phyloP scores from a whole-genome alignment of 1,139 yeast species.

The Yamadazyma dendronema region DNA sequence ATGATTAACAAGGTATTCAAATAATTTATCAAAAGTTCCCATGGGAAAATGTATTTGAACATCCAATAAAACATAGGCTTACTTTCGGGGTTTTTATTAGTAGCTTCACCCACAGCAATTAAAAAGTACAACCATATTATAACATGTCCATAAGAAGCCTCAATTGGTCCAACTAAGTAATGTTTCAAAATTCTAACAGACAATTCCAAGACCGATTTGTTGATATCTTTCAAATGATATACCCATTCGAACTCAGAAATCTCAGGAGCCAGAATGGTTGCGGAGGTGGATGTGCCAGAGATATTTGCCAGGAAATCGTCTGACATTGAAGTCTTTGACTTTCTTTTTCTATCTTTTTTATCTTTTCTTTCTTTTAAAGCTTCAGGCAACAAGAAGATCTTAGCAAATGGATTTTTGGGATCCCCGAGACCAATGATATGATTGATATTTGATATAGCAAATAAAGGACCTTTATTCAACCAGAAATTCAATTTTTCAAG shows the following conservation, averaged over 20 bases:
- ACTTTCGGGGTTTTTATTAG: constrained; percentile 45
- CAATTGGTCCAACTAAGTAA: constrained; percentile 67
- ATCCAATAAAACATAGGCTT: constrained; percentile 51
- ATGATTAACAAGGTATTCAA: constrained; percentile 51
- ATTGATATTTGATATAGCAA: constrained; percentile 72
- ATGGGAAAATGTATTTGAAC: constrained; percentile 58
- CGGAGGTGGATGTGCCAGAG: constrained; percentile 27
- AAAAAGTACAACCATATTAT: constrained; percentile 72
- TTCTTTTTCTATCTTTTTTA: constrained; percentile 64
- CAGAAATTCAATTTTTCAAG: constrained; percentile 66
- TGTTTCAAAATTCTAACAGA: constrained; percentile 63
- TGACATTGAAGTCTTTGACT: constrained; percentile 30
- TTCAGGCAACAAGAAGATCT: constrained; percentile 66
- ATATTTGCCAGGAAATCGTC: constrained; percentile 14
- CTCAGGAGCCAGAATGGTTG: constrained; percentile 39
- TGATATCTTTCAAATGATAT: constrained; percentile 50
- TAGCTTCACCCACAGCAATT: constrained; percentile 60
- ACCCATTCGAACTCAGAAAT: constrained; percentile 60
- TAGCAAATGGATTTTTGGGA: constrained; percentile 70
- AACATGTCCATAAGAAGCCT: constrained; percentile 67
- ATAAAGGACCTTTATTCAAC: constrained; percentile 71
- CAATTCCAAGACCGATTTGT: constrained; percentile 64
- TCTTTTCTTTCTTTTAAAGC: constrained; percentile 70
- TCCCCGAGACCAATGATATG: constrained; percentile 78
- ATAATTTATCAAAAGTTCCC: constrained; percentile 63